Percentiles rank a stretch among this genome's conserved stretches.
Conservation (phyloP, 1,284 basidiomycete species). For the Cryptococcus sp. region DNA sequence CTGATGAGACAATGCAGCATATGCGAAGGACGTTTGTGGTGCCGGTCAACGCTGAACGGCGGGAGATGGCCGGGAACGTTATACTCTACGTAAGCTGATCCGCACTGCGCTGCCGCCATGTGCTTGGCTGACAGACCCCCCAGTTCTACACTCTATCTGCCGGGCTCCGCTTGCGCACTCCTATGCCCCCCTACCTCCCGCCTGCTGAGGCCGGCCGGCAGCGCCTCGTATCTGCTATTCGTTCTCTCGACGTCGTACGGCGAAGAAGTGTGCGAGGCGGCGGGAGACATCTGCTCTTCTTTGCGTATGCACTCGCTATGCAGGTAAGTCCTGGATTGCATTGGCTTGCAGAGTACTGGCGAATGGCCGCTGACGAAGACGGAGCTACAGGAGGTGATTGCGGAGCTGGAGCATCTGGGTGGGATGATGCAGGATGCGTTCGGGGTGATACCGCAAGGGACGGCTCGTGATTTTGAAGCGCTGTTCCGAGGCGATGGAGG, state of each 20-base stretch:
- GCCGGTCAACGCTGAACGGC: constrained; percentile 78
- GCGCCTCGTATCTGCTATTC: constrained; percentile 74
- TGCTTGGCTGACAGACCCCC: too few relatives aligned
- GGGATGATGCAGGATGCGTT: constrained; percentile 76
- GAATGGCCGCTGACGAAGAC: too few relatives aligned
- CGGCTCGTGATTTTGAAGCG: constrained; percentile 64
- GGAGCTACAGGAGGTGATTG: constrained; percentile 64
- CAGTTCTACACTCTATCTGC: constrained; percentile 77
- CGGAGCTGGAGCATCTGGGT: constrained; percentile 76
- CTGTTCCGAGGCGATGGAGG: constrained; percentile 53
- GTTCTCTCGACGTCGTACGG: constrained; percentile 78
- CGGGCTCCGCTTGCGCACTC: constrained; percentile 82
- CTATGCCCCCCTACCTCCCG: constrained; percentile 90
- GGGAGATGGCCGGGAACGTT: constrained; percentile 86
- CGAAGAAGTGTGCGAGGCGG: constrained; percentile 55
- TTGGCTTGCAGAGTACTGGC: too few relatives aligned
- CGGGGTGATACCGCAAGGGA: constrained; percentile 69
- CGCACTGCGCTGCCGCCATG: too few relatives aligned
- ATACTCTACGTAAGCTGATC: constrained; percentile 61
- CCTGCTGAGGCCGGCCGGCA: constrained; percentile 79
- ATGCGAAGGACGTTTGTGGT: constrained; percentile 67
- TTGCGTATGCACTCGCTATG: constrained; percentile 91
- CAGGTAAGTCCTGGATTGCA: constrained; percentile 37
- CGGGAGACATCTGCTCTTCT: constrained; percentile 82
- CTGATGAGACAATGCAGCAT: too few relatives aligned